phyloP scores from a whole-genome alignment of 164 flowering plant species.

The Hamamelis virginiana region DNA sequence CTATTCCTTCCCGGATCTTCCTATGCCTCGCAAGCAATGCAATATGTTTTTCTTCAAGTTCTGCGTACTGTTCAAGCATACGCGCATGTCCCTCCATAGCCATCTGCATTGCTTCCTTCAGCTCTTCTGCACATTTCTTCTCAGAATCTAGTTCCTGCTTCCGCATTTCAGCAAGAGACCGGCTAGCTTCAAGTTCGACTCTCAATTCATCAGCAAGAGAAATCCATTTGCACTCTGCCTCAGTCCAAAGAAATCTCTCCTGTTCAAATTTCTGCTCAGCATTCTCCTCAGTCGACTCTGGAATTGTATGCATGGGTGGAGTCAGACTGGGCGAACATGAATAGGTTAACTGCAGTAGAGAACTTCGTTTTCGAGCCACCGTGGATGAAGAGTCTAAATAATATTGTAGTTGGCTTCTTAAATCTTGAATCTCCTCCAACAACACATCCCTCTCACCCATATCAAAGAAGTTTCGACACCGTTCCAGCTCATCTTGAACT shows the following conservation, averaged over 20 bases:
- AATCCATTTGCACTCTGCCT: conserved; percentile 88
- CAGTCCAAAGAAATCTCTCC: conserved; percentile 76
- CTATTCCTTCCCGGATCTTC: conserved; percentile 78
- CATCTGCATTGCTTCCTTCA: conserved; percentile 90
- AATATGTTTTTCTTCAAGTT: conserved; percentile 86
- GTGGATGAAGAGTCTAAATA: conserved; percentile 65
- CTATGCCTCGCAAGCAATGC: conserved; percentile 83
- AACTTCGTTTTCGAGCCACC: conserved; percentile 39
- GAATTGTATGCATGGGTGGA: conserved; percentile 45
- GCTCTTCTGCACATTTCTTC: conserved; percentile 83
- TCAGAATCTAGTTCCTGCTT: conserved; percentile 73
- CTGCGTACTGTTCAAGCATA: conserved; percentile 96
- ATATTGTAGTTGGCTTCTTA: conserved; percentile 75
- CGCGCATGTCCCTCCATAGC: conserved; percentile 98
- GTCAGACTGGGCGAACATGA: conserved; percentile 45
- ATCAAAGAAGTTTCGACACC: conserved; percentile 66
- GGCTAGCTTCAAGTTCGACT: conserved; percentile 65
- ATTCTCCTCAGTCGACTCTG: conserved; percentile 48
- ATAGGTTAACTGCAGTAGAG: conserved; percentile 57
- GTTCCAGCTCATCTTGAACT: conserved; percentile 77
- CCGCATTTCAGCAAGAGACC: conserved; percentile 50
- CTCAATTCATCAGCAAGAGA: conserved; percentile 80
- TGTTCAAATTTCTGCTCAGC: conserved; percentile 61
- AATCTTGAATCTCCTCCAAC: conserved; percentile 86
- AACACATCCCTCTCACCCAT: conserved; percentile 91